Base-by-base conservation (phyloP, 2,329 filamentous ascomycete genomes). In the Calonectria henricotiae region DNA sequence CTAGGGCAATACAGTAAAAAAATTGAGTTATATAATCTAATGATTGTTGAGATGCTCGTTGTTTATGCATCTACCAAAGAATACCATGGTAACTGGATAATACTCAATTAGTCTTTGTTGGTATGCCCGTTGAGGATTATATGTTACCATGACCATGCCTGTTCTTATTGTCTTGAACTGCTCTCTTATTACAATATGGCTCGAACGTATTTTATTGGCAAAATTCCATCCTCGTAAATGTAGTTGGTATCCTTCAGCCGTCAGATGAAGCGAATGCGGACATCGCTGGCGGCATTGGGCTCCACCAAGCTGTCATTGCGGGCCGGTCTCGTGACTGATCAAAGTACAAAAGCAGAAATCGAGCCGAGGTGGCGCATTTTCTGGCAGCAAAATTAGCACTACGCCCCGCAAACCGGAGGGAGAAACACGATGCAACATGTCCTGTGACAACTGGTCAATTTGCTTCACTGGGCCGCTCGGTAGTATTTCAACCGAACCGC, bases 301-400 rank as follows among this genome's bases (percentile, higher is more conserved):
- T 55, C 51, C 58, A 62, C 58, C 27, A 32, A 46, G n/a, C 17
- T 2, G 12, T 23, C 17, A 9, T 20, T 35, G 41, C 41, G 58
- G 58, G 25, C 37, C 37, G 35, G 15, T 35, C 62, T 44, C 47
- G 62, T 65, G 46, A 55, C 51, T 44, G 30, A 20, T 23, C 47
- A 30, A 46, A 30, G 9, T 7, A 58, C 39, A 2, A 65, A 58
- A 65, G 37, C 11, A 58, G 62, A n/a, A 65, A 44, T 39, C 30
- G 62, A 35, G 62, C 62, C 62, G 62, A 65, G 62, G 39, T 35
- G 49, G 49, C 62, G 49, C 25, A 43, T 37, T 46, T 23, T 32
- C 17, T 15, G 32, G 17, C 20, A 41, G 27, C 44, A 30, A 30
- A 6, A 39, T 55, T 37, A 32, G 32, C 13, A 37, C 51, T 23